Conservation (phyloP, 2,329 filamentous ascomycete genomes). For the Diaporthe amygdali region DNA sequence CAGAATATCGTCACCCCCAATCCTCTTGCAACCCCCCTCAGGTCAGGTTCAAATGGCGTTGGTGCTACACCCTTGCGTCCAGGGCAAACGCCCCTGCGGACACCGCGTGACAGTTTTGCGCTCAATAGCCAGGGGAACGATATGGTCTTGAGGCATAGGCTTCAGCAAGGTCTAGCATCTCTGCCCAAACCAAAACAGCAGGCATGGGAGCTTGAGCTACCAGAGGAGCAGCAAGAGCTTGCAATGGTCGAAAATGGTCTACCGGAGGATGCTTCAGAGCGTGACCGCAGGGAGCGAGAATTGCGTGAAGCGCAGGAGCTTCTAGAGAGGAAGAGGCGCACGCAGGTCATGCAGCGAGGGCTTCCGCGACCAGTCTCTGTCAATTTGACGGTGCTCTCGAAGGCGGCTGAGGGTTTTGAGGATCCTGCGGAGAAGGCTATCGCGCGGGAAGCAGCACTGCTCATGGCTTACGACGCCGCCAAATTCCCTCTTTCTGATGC, state of each 20-base stretch:
- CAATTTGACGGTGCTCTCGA: slow-evolving; percentile 72
- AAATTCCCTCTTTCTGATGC: slow-evolving; percentile 75
- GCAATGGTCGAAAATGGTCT: slow-evolving; percentile 47
- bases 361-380: slow-evolving; percentile 79
- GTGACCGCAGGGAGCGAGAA: slow-evolving; percentile 79
- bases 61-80: slow-evolving; percentile 72
- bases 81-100: slow-evolving; percentile 84
- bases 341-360: slow-evolving; percentile 86
- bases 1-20: slow-evolving; percentile 91
- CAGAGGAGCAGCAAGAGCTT: slow-evolving; percentile 76
- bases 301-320: slow-evolving; percentile 70
- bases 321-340: slow-evolving; percentile 81
- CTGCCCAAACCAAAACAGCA: slow-evolving; percentile 92
- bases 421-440: slow-evolving; percentile 74
- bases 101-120: slow-evolving; percentile 85
- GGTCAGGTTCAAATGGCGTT: slow-evolving; percentile 64
- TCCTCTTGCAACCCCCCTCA: slow-evolving; percentile 88
- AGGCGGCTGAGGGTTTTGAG: slow-evolving; percentile 62
- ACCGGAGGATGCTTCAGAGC: slow-evolving; percentile 66
- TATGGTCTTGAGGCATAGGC: slow-evolving; percentile 69
- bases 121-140: slow-evolving; percentile 75
- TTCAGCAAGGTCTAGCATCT: slow-evolving; percentile 77
- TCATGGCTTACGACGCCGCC: slow-evolving; percentile 83
- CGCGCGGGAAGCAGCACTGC: slow-evolving; percentile 75
- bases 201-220: slow-evolving; percentile 92